A percentile compares a stretch with the other conserved stretches of the same genome.
These are phyloP conservation scores for Bonia amplexicaulis DNA, from an alignment of 176 grass and related monocot species.

Conservation along the genomic window DNA sequence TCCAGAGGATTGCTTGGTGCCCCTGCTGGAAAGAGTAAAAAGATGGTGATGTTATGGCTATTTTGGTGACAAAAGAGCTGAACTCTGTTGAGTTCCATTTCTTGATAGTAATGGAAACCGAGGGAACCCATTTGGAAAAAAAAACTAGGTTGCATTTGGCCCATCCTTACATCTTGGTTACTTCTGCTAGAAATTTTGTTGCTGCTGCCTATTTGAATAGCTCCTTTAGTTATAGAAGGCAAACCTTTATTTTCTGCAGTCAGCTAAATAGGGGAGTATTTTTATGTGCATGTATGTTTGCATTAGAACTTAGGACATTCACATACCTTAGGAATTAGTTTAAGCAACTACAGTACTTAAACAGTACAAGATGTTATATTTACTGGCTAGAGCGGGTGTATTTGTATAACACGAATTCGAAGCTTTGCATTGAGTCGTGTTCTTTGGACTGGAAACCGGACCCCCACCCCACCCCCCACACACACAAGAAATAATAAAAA, in stretches of 20 bases:
- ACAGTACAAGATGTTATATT: background rate
- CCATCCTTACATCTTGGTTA: background rate
- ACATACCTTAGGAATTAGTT: background rate
- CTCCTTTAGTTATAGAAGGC: background rate
- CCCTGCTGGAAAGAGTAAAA: no score
- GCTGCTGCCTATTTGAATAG: background rate
- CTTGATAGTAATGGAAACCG: no score
- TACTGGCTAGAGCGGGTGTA: background rate
- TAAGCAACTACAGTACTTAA: background rate
- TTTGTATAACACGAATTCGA: background rate
- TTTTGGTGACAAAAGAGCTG: no score
- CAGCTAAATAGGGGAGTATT: background rate
- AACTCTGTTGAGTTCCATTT: no score
- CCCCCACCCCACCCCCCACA: no score
- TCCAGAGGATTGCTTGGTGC: no score
- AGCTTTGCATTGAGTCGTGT: background rate
- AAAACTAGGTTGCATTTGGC: background rate
- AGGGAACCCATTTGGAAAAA: no score
- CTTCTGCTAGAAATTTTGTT: background rate
- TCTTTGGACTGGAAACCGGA: background rate
- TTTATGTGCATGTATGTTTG: background rate
- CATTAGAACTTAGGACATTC: background rate
- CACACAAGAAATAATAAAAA: no score
- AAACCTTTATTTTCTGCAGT: background rate
- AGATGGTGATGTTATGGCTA: no score